Base-by-base conservation (phyloP, 208 protist species). In the Herpetomonas tarakana region DNA sequence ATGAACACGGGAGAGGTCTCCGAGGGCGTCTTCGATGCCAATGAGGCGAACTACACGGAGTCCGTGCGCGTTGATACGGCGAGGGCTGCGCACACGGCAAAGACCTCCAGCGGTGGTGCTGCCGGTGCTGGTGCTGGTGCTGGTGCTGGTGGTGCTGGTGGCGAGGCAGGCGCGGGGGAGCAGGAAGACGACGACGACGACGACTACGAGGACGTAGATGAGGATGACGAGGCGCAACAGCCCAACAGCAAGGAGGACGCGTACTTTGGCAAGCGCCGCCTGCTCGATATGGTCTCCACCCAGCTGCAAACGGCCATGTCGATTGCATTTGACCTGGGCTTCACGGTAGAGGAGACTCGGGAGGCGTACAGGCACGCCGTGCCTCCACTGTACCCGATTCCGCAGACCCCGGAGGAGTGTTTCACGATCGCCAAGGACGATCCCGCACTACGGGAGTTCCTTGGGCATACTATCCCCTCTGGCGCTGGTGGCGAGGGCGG, bases 241-340 rank as follows among this genome's bases (percentile, higher is more conserved):
- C 63, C 65, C 9, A 27, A 57, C 22, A 4, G 22, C 3, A 18
- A 62, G 35, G 6, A 25, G 27, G 22, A 49, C 4, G 54, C 52
- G 41, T 68, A 68, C 54, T 62, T 60, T 52, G 39, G 38, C 18
- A 64, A 60, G 35, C 63, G 63, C 29, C 52, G 52, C 9, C 27
- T 68, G 12, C 28, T 68, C 12, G 58, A 64, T 29, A 57, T 68
- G 54, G 1, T 74, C 21, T 35, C 51, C 46, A 74, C 44, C 7
- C 58, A 68, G 51, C 38, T 74, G 27, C 59, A 74, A 28, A 45
- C 49, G n/a, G 61, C 68, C 52, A 66, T 68, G 22, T 59, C 50
- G 2, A 50, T 74, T 0, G 68, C 35, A 2, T 44, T 9, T 28
- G 55, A 68, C 3, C 49, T 68, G 0, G 54, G 49, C 19, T 47